These are phyloP conservation scores for Mucor ambiguus DNA, from an alignment of 371 early-diverging fungal species.

Conservation along the genomic window DNA sequence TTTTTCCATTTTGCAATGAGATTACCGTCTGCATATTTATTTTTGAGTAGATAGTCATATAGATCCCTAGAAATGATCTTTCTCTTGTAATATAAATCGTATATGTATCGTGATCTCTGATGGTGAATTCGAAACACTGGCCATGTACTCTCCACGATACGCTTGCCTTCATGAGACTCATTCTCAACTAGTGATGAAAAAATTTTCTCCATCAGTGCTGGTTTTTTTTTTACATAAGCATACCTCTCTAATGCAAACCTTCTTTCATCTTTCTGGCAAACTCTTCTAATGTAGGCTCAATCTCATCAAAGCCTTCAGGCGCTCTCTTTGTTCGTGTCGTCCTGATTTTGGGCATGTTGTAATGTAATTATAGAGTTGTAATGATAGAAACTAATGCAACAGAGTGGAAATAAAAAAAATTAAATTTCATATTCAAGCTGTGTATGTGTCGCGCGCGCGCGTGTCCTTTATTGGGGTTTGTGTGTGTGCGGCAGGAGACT, in stretches of 20 bases:
- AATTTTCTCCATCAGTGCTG: background rate
- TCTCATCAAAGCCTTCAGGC: slow-evolving; percentile 95
- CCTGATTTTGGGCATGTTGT: slow-evolving; percentile 78
- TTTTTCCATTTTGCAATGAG: slow-evolving; percentile 99
- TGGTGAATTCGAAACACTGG: slow-evolving; percentile 97
- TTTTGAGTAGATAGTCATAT: slow-evolving; percentile 91
- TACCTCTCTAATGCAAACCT: slow-evolving; percentile 53
- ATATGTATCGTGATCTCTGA: slow-evolving; percentile 95
- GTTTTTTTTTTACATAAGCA: background rate
- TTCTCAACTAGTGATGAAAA: slow-evolving; percentile 79
- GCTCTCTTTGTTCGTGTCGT: slow-evolving; percentile 80
- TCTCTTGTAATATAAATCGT: slow-evolving; percentile 93
- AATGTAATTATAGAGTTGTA: background rate
- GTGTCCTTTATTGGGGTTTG: background rate
- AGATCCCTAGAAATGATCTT: slow-evolving; percentile 91
- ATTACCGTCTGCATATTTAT: slow-evolving; percentile 91
- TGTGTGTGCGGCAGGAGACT: background rate
- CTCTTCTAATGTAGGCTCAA: slow-evolving; percentile 93
- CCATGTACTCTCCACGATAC: slow-evolving; percentile 94
- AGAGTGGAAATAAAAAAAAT: slow-evolving; percentile 6
- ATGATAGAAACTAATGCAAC: slow-evolving; percentile 6
- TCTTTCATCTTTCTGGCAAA: slow-evolving; percentile 95
- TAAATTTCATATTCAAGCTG: background rate
- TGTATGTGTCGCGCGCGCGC: background rate
- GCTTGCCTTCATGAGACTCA: slow-evolving; percentile 93